These are phyloP conservation scores for Nephelium lappaceum DNA, from an alignment of 345 rosid genomes.

Conservation along the genomic window DNA sequence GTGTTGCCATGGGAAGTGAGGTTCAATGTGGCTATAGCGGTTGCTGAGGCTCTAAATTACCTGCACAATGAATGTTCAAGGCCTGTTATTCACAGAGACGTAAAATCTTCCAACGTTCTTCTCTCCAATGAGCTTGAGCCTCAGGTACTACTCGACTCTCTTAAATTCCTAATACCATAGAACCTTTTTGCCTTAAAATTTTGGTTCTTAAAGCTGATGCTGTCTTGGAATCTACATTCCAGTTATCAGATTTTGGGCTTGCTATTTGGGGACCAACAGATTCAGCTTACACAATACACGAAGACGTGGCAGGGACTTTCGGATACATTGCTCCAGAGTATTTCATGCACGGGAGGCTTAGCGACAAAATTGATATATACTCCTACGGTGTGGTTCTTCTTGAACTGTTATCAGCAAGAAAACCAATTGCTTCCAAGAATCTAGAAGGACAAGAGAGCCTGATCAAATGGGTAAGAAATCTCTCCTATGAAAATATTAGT, in stretches of 20 bases:
- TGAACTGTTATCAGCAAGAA: slow-evolving; percentile 54
- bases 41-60: slow-evolving; percentile 47
- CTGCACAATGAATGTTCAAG: slow-evolving; percentile 43
- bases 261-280: slow-evolving; percentile 52
- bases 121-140: slow-evolving; percentile 48
- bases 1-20: slow-evolving; percentile 45
- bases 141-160: slow-evolving; percentile 33
- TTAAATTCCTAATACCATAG: background rate
- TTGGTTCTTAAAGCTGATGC: background rate
- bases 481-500: background rate
- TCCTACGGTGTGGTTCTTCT: slow-evolving; percentile 61
- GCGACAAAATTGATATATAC: slow-evolving; percentile 51
- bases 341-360: slow-evolving; percentile 54
- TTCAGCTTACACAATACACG: slow-evolving; percentile 28
- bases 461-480: slow-evolving; percentile 51
- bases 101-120: slow-evolving; percentile 63
- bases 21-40: slow-evolving; percentile 39
- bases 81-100: slow-evolving; percentile 58
- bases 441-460: slow-evolving; percentile 37
- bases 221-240: background rate
- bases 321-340: slow-evolving; percentile 69
- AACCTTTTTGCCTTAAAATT: background rate
- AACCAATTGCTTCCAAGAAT: slow-evolving; percentile 33
- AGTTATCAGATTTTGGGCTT: slow-evolving; percentile 62
- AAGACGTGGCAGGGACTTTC: slow-evolving; percentile 52